phyloP scores from a whole-genome alignment of 192 early-diverging fungal species.

The Backusella westeae region DNA sequence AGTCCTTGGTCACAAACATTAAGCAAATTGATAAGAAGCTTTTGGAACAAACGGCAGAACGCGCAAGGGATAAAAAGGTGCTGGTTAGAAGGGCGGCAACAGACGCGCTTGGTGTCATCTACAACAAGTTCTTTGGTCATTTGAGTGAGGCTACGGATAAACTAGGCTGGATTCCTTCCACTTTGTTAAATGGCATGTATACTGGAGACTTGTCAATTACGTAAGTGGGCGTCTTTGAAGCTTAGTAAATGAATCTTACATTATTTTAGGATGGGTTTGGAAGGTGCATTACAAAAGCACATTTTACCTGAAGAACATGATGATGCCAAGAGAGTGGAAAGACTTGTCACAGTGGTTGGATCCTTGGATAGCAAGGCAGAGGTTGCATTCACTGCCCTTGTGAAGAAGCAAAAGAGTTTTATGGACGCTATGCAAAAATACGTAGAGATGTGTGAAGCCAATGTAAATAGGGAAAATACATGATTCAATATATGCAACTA shows the following conservation, averaged over 20 bases:
- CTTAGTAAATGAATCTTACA: background rate
- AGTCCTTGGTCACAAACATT: constrained; percentile 49
- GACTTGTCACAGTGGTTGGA: constrained; percentile 67
- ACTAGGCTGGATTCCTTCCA: constrained; percentile 82
- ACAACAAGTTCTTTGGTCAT: constrained; percentile 66
- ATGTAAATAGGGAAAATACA: background rate
- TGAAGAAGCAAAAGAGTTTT: constrained; percentile 62
- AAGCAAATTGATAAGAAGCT: constrained; percentile 58
- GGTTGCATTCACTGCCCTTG: constrained; percentile 72
- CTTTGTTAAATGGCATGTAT: constrained; percentile 82
- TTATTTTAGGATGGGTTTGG: constrained; percentile 44
- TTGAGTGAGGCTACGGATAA: constrained; percentile 59
- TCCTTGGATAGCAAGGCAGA: constrained; percentile 64
- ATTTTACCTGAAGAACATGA: constrained; percentile 62
- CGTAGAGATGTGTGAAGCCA: constrained; percentile 1
- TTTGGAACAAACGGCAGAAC: constrained; percentile 60
- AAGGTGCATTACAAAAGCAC: constrained; percentile 57
- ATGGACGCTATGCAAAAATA: background rate
- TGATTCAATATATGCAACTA: too few relatives aligned
- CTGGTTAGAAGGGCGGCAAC: constrained; percentile 77
- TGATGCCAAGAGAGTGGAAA: constrained; percentile 53
- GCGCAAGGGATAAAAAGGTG: constrained; percentile 87
- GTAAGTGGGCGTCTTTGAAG: constrained; percentile 37
- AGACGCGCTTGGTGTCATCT: constrained; percentile 66
- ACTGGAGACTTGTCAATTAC: constrained; percentile 78